Base-by-base conservation (phyloP, 164 flowering plant species). In the Sedum album region DNA sequence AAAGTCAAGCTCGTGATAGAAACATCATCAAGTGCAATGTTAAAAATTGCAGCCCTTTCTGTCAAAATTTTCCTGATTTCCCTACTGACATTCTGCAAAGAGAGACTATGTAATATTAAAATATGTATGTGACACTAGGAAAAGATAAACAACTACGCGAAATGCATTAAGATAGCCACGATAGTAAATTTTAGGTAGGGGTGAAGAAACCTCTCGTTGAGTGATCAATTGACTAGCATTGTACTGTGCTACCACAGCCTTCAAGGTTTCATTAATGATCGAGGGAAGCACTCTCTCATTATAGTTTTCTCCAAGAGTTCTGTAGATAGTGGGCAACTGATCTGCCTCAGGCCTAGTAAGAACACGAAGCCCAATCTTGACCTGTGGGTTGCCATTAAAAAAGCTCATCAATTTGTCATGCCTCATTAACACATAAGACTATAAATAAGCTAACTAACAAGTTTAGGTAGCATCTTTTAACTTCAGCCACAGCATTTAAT, bases 201-300 rank as follows among this genome's bases (percentile, higher is more conserved):
- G n/a, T n/a, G n/a, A n/a, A n/a, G n/a, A n/a, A n/a, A n/a, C n/a
- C n/a, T n/a, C n/a, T n/a, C n/a, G n/a, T n/a, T n/a, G n/a, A n/a
- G n/a, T n/a, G n/a, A n/a, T n/a, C n/a, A n/a, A n/a, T n/a, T n/a
- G n/a, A n/a, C n/a, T 91, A 53, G 97, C 95, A 76, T 88, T 91
- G 71, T 89, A 87, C 70, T 84, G 97, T 44, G 97, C 95, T 60
- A 91, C 93, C 69, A 89, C 97, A 80, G 97, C 81, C 75, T 88
- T 90, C 81, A 91, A 75, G 46, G 97, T 88, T 73, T 91, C 97
- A 66, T 88, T 89, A 61, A 89, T 84, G 48, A 91, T 87, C 15
- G 95, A 91, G 61, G 95, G 93, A 71, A 87, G 78, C 35, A 89
- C 91, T 73, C 88, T 80, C 60, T 88, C 95, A 71, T 85, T 87